Percentiles rank a stretch among this genome's conserved stretches.
phyloP scores from a whole-genome alignment of 495 filamentous ascomycete species.

The Amniculicola lignicola region DNA sequence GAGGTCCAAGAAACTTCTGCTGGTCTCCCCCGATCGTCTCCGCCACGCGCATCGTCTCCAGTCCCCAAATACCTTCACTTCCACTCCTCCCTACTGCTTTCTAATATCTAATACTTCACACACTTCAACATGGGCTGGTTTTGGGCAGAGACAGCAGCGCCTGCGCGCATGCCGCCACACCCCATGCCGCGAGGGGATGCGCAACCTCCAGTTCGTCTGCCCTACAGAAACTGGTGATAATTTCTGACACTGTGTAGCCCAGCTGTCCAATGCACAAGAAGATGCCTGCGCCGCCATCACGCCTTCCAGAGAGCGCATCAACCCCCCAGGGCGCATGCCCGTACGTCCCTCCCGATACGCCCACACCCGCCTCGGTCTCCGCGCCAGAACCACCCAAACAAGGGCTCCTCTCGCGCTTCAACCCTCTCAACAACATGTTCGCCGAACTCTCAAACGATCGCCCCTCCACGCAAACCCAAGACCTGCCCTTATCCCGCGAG shows the following conservation, averaged over 20 bases:
- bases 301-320: slow-evolving; percentile 39
- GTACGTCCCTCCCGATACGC: slow-evolving; percentile 42
- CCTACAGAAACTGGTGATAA: background rate
- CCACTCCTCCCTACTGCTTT: background rate
- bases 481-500: slow-evolving; percentile 74
- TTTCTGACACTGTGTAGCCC: slow-evolving; percentile 57
- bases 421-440: slow-evolving; percentile 98
- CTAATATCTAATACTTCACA: background rate
- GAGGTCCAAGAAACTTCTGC: slow-evolving; percentile 16
- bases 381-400: slow-evolving; percentile 39
- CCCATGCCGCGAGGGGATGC: slow-evolving; percentile 43
- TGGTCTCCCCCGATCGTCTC: background rate
- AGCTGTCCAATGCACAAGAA: slow-evolving; percentile 87
- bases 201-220: slow-evolving; percentile 67
- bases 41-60: slow-evolving; percentile 14
- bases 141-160: slow-evolving; percentile 72
- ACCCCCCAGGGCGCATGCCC: slow-evolving; percentile 50
- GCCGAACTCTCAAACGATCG: slow-evolving; percentile 73
- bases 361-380: slow-evolving; percentile 51
- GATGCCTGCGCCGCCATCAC: slow-evolving; percentile 46
- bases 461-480: slow-evolving; percentile 65
- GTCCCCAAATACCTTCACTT: background rate
- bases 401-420: slow-evolving; percentile 63
- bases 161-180: slow-evolving; percentile 47
- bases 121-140: slow-evolving; percentile 87